phyloP scores from a whole-genome alignment of 2,329 filamentous ascomycete genomes.

The Trichophyton benhamiae region DNA sequence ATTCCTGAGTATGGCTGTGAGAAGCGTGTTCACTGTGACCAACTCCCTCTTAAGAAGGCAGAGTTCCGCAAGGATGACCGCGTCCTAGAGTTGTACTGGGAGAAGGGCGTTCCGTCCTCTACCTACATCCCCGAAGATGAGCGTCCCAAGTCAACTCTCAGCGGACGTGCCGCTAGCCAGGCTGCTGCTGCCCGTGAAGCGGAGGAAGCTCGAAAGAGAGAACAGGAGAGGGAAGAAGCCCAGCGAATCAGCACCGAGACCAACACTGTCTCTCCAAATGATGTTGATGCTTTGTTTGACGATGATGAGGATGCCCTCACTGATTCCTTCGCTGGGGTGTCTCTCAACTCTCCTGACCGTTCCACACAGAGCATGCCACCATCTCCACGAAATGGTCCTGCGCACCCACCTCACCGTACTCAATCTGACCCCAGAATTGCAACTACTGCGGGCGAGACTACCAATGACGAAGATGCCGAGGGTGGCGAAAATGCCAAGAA shows the following conservation, averaged over 20 bases:
- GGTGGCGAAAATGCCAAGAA: conserved; percentile 42
- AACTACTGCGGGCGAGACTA: conserved; percentile 51
- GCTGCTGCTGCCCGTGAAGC: conserved; percentile 66
- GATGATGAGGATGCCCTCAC: conserved; percentile 73
- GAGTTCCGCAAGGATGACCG: conserved; percentile 96
- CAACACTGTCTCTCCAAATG: conserved; percentile 82
- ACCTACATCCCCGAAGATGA: conserved; percentile 95
- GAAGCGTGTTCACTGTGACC: conserved; percentile 97
- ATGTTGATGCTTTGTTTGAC: conserved; percentile 89
- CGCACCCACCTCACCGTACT: conserved; percentile 65
- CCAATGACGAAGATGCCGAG: conserved; percentile 46
- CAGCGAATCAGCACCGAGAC: conserved; percentile 90
- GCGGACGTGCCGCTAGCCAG: conserved; percentile 61
- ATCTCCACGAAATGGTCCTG: conserved; percentile 65
- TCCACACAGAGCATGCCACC: conserved; percentile 92
- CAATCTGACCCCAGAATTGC: conserved; percentile 89
- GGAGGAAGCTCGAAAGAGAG: conserved; percentile 67
- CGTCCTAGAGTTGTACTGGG: conserved; percentile 94
- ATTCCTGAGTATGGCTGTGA: conserved; percentile 98
- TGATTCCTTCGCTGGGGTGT: conserved; percentile 85
- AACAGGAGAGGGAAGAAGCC: conserved; percentile 79
- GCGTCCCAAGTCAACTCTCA: conserved; percentile 68
- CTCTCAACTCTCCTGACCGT: conserved; percentile 60
- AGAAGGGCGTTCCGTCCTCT: conserved; percentile 95
- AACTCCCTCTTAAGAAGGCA: conserved; percentile 94